Conservation (phyloP, 164 flowering plant species). For the Nymphaea colorata region DNA sequence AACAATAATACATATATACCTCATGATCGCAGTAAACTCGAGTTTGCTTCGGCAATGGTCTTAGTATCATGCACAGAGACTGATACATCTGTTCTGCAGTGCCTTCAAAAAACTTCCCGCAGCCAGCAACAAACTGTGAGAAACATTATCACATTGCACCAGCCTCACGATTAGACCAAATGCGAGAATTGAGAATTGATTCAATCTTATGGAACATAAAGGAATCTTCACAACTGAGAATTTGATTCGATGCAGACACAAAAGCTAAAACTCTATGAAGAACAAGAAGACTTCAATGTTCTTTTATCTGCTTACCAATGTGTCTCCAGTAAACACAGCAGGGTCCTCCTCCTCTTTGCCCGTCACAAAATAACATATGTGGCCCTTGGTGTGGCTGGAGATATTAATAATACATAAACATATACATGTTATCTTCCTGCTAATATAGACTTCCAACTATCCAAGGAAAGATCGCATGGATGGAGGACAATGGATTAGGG, state of each 20-base stretch:
- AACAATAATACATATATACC: conserved; percentile 28
- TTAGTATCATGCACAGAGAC: conserved; percentile 73
- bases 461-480: too few species aligned
- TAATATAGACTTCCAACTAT: too few species aligned
- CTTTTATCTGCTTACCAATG: conserved; percentile 41
- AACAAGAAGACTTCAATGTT: neutral
- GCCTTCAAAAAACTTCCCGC: conserved; percentile 94
- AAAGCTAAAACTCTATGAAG: neutral
- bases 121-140: conserved; percentile 79
- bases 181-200: neutral
- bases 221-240: neutral
- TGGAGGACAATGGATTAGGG: too few species aligned
- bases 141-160: neutral
- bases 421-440: too few species aligned
- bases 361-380: conserved; percentile 79
- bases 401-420: conserved; percentile 5
- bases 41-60: conserved; percentile 81
- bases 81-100: conserved; percentile 94
- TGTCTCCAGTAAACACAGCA: conserved; percentile 96
- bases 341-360: conserved; percentile 57
- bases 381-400: conserved; percentile 88
- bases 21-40: conserved; percentile 95
- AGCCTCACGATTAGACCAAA: too few species aligned
- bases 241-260: neutral
- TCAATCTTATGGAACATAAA: neutral